Evolutionary conservation across 2,329 filamentous ascomycete species (phyloP).

Genomic region (Colletotrichum melonis): DNA sequence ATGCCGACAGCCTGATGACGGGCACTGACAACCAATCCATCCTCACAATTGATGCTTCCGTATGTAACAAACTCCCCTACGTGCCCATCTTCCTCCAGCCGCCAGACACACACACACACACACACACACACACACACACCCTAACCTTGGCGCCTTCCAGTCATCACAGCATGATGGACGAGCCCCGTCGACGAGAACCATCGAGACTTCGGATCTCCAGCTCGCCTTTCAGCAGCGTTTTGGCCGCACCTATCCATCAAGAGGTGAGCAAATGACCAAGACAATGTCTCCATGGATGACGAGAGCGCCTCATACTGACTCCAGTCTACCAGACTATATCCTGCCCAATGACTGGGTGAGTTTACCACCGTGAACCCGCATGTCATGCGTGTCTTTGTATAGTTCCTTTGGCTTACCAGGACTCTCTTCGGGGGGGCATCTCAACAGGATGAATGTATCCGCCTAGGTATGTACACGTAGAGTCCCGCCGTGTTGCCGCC

Average conservation of each 20-base stretch:
- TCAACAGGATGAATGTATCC: conserved; percentile 42
- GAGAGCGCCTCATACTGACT: not conserved
- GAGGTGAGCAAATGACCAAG: conserved; percentile 32
- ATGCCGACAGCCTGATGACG: not conserved
- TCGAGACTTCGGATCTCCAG: not conserved
- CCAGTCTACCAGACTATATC: conserved; percentile 38
- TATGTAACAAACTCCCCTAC: not conserved
- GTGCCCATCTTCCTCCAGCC: not conserved
- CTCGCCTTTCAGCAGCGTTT: conserved; percentile 20
- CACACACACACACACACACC: too few relatives aligned
- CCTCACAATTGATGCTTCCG: not conserved
- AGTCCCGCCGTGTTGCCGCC: not conserved
- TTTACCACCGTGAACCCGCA: too few relatives aligned
- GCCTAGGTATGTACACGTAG: not conserved
- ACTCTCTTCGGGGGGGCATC: too few relatives aligned
- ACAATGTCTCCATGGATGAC: not conserved
- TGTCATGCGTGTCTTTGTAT: not conserved
- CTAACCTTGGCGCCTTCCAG: not conserved
- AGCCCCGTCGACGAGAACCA: too few relatives aligned
- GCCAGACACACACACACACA: too few relatives aligned
- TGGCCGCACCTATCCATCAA: conserved; percentile 29
- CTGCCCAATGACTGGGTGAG: conserved; percentile 41
- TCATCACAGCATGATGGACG: too few relatives aligned
- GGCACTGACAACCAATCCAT: not conserved
- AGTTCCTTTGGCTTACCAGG: too few relatives aligned